Conservation (phyloP, 1,284 basidiomycete species). For the Fomitopsis palustris region DNA sequence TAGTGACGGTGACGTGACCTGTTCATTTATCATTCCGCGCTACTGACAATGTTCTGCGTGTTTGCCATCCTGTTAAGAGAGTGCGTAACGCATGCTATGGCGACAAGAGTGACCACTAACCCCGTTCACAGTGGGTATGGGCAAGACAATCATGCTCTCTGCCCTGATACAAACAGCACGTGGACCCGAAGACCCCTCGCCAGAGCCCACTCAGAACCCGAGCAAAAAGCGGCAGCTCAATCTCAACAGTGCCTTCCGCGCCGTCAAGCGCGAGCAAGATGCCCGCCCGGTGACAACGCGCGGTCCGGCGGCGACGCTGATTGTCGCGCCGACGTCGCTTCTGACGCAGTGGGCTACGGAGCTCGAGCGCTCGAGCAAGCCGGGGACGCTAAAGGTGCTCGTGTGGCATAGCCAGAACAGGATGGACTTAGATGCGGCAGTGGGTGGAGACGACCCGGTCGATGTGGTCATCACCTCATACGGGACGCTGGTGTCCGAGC, state of each 20-base stretch:
- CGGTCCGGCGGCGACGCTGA: slow-evolving; percentile 66
- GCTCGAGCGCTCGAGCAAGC: slow-evolving; percentile 69
- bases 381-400: slow-evolving; percentile 64
- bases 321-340: slow-evolving; percentile 91
- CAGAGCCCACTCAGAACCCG: slow-evolving; percentile 24
- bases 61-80: slow-evolving; percentile 35
- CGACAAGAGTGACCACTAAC: neutral
- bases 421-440: slow-evolving; percentile 56
- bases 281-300: slow-evolving; percentile 23
- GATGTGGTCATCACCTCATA: slow-evolving; percentile 91
- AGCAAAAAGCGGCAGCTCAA: slow-evolving; percentile 54
- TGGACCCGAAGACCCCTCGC: slow-evolving; percentile 36
- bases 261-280: slow-evolving; percentile 21
- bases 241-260: slow-evolving; percentile 58
- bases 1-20: slow-evolving; percentile 25
- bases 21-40: neutral
- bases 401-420: slow-evolving; percentile 90
- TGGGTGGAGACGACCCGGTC: slow-evolving; percentile 32
- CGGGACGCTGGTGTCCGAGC: slow-evolving; percentile 83
- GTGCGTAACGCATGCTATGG: slow-evolving; percentile 28
- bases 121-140: slow-evolving; percentile 77
- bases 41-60: neutral
- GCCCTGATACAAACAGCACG: slow-evolving; percentile 84
- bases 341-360: slow-evolving; percentile 92
- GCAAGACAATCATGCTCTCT: slow-evolving; percentile 96